Evolutionary conservation across 768 basidiomycete species (phyloP).

Genomic region (Tylopilus balloui): DNA sequence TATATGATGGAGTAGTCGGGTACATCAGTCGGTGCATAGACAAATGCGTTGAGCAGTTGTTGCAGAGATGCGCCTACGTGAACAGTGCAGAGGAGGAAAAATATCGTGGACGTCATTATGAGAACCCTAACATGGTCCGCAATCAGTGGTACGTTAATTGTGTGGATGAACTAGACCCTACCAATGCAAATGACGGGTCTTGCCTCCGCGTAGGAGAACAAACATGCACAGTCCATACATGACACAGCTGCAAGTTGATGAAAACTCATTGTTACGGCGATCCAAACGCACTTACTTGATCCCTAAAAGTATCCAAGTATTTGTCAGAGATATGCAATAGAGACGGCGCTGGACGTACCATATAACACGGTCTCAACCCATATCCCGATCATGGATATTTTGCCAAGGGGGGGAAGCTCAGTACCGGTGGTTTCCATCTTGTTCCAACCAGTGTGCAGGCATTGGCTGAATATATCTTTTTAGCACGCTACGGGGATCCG

Average conservation of each 20-base stretch:
- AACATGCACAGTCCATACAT: neutral
- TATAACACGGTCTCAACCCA: neutral
- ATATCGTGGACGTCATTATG: neutral
- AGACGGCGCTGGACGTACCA: neutral
- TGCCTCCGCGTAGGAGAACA: neutral
- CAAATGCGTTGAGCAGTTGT: slow-evolving; percentile 3
- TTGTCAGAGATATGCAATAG: neutral
- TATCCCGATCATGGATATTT: neutral
- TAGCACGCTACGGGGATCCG: too few species aligned
- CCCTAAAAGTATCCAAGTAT: neutral
- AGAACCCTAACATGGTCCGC: neutral
- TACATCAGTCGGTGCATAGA: neutral
- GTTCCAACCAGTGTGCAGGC: neutral
- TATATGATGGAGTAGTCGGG: neutral
- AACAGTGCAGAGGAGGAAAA: neutral
- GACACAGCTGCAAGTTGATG: neutral
- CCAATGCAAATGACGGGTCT: neutral
- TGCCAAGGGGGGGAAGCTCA: neutral
- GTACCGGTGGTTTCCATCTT: neutral
- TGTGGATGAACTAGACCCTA: neutral
- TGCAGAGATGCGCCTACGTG: neutral
- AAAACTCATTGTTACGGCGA: neutral
- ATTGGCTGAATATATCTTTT: too few species aligned
- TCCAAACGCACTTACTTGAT: neutral
- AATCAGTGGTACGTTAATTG: neutral